Evolutionary conservation across 768 basidiomycete species (phyloP).

Genomic region (Fomitopsis pulvina): DNA sequence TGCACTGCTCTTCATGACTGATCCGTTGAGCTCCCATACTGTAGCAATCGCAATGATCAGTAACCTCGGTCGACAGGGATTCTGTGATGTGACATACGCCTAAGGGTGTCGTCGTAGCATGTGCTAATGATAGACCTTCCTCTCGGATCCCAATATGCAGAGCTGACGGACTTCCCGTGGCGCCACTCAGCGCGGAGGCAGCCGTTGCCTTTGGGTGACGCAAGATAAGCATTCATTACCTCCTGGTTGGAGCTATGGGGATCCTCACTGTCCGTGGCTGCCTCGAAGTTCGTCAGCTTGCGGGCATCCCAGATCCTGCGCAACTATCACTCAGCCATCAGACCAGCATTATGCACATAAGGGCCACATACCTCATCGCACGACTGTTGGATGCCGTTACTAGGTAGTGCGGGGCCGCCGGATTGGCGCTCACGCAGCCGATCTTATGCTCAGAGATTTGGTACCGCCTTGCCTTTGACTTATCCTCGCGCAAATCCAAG

Average conservation of each 20-base stretch:
- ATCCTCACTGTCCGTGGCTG: not conserved
- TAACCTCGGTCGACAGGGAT: not conserved
- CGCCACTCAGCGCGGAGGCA: conserved; percentile 56
- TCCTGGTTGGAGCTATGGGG: conserved; percentile 32
- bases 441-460: conserved; percentile 67
- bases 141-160: conserved; percentile 82
- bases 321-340: conserved; percentile 1
- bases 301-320: conserved; percentile 76
- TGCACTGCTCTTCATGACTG: conserved; percentile 37
- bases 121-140: conserved; percentile 79
- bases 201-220: conserved; percentile 46
- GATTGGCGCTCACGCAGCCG: conserved; percentile 76
- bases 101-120: conserved; percentile 72
- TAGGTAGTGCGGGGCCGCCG: conserved; percentile 55
- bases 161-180: conserved; percentile 74
- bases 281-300: conserved; percentile 44
- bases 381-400: conserved; percentile 76
- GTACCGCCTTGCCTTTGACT: conserved; percentile 51
- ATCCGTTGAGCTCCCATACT: conserved; percentile 75
- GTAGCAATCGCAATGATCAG: not conserved
- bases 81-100: conserved; percentile 40
- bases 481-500: conserved; percentile 62
- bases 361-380: conserved; percentile 48
- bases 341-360: not conserved
- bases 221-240: conserved; percentile 40